Evolutionary conservation across 73 alveolate species (phyloP).

Genomic region (Paramecium caudatum): DNA sequence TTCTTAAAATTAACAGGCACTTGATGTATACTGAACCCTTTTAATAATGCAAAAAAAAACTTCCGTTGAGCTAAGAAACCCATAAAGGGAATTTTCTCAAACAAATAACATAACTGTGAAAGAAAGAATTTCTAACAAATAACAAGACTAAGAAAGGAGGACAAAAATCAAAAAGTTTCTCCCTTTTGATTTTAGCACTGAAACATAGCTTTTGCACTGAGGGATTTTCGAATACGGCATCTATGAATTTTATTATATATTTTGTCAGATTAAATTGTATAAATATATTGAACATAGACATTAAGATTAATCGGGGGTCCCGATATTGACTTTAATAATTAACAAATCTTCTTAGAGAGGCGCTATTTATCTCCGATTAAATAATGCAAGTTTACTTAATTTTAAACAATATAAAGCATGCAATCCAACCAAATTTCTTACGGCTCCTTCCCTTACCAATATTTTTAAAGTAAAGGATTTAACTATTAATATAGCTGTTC

Average conservation of each 20-base stretch:
- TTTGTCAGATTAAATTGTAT: slow-evolving; percentile 67
- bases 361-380: slow-evolving; percentile 28
- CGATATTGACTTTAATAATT: slow-evolving; percentile 29
- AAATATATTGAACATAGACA: neutral
- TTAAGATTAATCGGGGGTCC: neutral
- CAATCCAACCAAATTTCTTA: slow-evolving; percentile 55
- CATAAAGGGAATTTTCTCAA: no score
- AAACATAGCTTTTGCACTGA: neutral
- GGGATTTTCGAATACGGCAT: no score
- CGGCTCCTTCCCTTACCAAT: neutral
- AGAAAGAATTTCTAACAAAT: no score
- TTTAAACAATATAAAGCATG: slow-evolving; percentile 68
- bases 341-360: neutral
- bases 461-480: neutral
- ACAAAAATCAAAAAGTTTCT: neutral
- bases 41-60: no score
- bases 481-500: neutral
- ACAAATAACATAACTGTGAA: no score
- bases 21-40: no score
- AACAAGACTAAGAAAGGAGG: no score
- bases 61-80: no score
- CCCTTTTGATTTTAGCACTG: neutral
- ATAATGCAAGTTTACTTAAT: slow-evolving; percentile 21
- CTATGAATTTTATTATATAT: neutral
- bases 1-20: no score